A percentile compares a stretch with the other conserved stretches of the same genome.
phyloP scores from a whole-genome alignment of 306 rosid species.

The Lathyrus oleraceus region DNA sequence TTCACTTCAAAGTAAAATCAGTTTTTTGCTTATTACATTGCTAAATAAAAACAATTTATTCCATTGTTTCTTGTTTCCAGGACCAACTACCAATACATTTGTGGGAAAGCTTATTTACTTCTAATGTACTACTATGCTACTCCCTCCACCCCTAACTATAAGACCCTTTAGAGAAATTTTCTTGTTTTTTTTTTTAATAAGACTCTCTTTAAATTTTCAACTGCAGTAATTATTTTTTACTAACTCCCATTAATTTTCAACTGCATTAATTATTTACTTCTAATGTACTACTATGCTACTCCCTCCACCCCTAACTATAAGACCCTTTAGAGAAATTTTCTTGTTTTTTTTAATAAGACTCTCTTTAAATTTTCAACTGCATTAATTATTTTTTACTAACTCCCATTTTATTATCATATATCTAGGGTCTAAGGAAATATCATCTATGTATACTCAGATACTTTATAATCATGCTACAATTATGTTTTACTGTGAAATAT shows the following conservation, averaged over 20 bases:
- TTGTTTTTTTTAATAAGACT: background rate
- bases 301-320: background rate
- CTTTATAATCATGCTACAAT: background rate
- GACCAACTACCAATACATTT: constrained; percentile 41
- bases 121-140: constrained; percentile 43
- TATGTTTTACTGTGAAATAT: constrained; percentile 14
- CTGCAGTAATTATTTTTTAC: background rate
- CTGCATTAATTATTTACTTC: no score
- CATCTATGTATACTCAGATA: constrained; percentile 21
- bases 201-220: background rate
- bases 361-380: background rate
- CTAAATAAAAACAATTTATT: constrained; percentile 31
- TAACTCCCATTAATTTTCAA: background rate
- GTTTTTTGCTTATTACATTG: constrained; percentile 13
- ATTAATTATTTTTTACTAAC: background rate
- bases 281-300: constrained; percentile 43
- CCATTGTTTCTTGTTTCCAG: constrained; percentile 35
- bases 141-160: background rate
- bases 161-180: background rate
- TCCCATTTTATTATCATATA: background rate
- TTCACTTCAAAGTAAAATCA: background rate
- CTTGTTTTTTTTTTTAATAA: background rate
- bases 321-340: background rate
- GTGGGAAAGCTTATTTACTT: constrained; percentile 47
- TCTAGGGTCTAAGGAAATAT: background rate